phyloP scores from a whole-genome alignment of 257 asterid genomes.

The Galeopsis tetrahit region DNA sequence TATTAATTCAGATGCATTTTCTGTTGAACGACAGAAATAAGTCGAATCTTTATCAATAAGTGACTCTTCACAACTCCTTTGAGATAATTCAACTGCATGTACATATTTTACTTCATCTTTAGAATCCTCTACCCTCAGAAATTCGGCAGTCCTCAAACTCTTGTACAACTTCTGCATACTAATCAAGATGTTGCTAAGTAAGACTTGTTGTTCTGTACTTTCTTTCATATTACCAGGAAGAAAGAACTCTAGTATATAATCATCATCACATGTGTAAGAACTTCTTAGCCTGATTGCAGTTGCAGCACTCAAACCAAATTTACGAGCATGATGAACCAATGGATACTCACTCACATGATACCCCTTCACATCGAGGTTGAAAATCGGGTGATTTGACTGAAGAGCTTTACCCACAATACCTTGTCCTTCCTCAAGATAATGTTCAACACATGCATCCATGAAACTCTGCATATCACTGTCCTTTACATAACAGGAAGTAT shows the following conservation, averaged over 20 bases:
- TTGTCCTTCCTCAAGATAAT: no score
- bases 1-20: slow-evolving; percentile 42
- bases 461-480: slow-evolving; percentile 63
- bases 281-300: no score
- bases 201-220: slow-evolving; percentile 63
- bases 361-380: no score
- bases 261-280: slow-evolving; percentile 66
- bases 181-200: slow-evolving; percentile 65
- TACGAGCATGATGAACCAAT: no score
- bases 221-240: slow-evolving; percentile 71
- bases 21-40: slow-evolving; percentile 22
- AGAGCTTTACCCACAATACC: no score
- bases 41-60: slow-evolving; percentile 36
- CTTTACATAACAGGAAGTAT: slow-evolving; percentile 62
- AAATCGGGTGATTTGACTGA: no score
- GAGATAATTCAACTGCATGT: slow-evolving; percentile 3
- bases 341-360: no score
- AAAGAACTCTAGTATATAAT: slow-evolving; percentile 73
- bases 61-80: slow-evolving; percentile 41
- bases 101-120: slow-evolving; percentile 33
- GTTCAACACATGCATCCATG: slow-evolving; percentile 68
- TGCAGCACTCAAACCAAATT: no score
- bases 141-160: slow-evolving; percentile 69
- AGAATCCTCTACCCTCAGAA: slow-evolving; percentile 43
- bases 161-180: slow-evolving; percentile 77